Base-by-base conservation (phyloP, 2,329 filamentous ascomycete species). In the Neurospora sp. region DNA sequence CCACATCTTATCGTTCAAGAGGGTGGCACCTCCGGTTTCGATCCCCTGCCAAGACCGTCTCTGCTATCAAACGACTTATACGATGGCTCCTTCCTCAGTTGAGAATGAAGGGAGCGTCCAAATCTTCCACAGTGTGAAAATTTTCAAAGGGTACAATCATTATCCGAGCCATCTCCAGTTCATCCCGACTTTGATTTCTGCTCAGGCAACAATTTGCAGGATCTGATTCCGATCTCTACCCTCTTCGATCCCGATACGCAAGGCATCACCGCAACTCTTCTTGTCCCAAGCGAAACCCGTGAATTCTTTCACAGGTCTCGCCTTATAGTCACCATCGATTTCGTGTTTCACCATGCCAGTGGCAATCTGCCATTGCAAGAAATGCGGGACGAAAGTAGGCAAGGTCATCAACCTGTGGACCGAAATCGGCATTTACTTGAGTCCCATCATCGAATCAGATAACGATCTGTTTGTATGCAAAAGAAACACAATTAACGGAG, bases 401-500 rank as follows among this genome's bases (percentile, higher is more conserved):
- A 70, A 67, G 1, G 77, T 80, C 66, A 43, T 74, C 69, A 83
- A 83, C 46, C 57, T 79, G 6, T 83, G 81, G 81, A 79, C 73
- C 1, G 77, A 81, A 71, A 77, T 83, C 39, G 80, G 79, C 57
- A 81, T 80, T 28, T 81, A 82, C 23, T 2, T 2, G 23, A 23
- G 78, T n/a, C 81, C 81, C 4, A 73, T 79, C 11, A 70, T 79
- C 5, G 71, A 23, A 23, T 2, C 23, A 23, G 23, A 23, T 23
- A 23, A 23, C 23, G 23, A 23, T 23, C 23, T 23, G 23, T 23
- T 23, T 23, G 23, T 23, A 23, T 23, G 23, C 23, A 23, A 23
- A 23, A 23, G 23, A 23, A 23, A 23, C 23, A 23, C 23, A 23
- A 23, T 23, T 23, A 23, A 23, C 23, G 23, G 23, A 23, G 23